A percentile compares a stretch with the other conserved stretches of the same genome.
phyloP scores from a whole-genome alignment of 2,329 filamentous ascomycete genomes.

The Trichoderma sp. region DNA sequence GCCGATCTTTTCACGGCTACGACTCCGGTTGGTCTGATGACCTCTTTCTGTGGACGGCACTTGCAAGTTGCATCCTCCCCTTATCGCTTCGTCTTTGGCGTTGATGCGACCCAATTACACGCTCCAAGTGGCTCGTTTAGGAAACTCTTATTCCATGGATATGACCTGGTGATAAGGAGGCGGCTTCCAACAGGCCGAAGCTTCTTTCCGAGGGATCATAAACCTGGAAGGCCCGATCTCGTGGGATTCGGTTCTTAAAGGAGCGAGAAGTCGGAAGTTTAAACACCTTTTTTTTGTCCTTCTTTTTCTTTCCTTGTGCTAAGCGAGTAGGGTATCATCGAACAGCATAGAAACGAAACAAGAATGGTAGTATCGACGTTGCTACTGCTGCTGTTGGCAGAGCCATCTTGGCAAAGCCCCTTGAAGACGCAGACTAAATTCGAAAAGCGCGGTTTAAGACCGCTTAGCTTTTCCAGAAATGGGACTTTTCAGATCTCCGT shows the following conservation, averaged over 20 bases:
- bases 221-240: not conserved
- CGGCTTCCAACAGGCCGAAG: not conserved
- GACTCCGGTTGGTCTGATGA: constrained; percentile 9
- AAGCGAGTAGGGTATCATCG: not conserved
- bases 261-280: not conserved
- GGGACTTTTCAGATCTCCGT: constrained; percentile 60
- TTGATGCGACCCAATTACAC: not conserved
- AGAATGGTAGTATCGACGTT: constrained; percentile 10
- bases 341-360: not conserved
- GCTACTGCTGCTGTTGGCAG: constrained; percentile 1
- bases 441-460: not conserved
- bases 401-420: constrained; percentile 10
- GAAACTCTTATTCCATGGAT: not conserved
- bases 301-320: not conserved
- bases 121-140: not conserved
- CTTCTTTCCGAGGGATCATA: not conserved
- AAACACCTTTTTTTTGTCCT: not conserved
- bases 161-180: not conserved
- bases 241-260: not conserved
- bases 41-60: not conserved
- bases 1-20: not conserved
- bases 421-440: not conserved
- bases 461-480: constrained; percentile 45
- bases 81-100: not conserved
- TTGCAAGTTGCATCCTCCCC: not conserved